A percentile compares a stretch with the other conserved stretches of the same genome.
phyloP scores from a whole-genome alignment of 805 yeast genomes.

The Sporopachydermia quercuum region DNA sequence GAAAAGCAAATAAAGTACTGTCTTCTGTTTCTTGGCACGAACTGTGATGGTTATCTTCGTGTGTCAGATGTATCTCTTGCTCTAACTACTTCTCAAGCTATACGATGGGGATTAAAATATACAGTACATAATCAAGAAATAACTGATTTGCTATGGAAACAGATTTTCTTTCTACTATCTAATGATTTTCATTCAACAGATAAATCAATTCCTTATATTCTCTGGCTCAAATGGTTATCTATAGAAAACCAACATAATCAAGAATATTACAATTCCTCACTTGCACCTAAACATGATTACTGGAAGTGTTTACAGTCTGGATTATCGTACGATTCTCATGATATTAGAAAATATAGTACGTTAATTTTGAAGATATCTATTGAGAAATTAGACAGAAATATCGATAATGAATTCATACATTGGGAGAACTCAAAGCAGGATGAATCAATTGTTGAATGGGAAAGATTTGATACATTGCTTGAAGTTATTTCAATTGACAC shows the following conservation, averaged over 20 bases:
- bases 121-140: not conserved
- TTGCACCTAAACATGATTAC: constrained; percentile 22
- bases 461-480: constrained; percentile 52
- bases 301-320: constrained; percentile 49
- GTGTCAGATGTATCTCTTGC: not conserved
- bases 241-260: constrained; percentile 5
- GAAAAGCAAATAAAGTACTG: not conserved
- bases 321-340: constrained; percentile 41
- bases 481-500: constrained; percentile 79
- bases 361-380: constrained; percentile 52
- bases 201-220: not conserved
- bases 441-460: constrained; percentile 41
- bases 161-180: not conserved
- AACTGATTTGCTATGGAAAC: not conserved
- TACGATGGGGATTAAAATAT: not conserved
- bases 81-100: not conserved
- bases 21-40: not conserved
- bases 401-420: constrained; percentile 24
- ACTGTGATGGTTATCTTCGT: not conserved
- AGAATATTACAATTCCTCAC: constrained; percentile 16
- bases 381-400: constrained; percentile 16
- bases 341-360: constrained; percentile 51
- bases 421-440: constrained; percentile 26
- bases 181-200: not conserved
- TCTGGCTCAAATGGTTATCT: constrained; percentile 4